These are phyloP conservation scores for Pistacia vera DNA, from an alignment of 345 rosid genomes.

Conservation along the genomic window DNA sequence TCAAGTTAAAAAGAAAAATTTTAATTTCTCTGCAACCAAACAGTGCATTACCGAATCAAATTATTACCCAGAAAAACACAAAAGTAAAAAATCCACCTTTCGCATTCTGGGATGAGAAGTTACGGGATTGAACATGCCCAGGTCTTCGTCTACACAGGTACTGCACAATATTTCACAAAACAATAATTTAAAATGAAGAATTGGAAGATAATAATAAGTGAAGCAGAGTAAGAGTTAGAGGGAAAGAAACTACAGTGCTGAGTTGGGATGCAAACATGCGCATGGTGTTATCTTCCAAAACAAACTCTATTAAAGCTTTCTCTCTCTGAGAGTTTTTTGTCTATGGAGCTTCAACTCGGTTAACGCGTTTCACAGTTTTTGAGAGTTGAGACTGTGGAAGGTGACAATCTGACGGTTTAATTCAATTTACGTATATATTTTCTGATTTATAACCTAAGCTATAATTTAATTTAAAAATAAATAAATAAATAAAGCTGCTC, in stretches of 20 bases:
- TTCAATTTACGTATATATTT: too few species aligned
- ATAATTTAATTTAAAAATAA: too few species aligned
- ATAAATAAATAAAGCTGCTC: too few species aligned
- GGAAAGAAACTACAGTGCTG: slow-evolving; percentile 7
- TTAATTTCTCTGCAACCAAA: slow-evolving; percentile 2
- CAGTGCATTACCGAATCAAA: slow-evolving; percentile 2
- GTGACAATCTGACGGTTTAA: too few species aligned
- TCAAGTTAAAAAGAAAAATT: background rate
- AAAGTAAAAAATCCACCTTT: slow-evolving; percentile 33
- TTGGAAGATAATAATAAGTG: background rate
- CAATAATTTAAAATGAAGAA: background rate
- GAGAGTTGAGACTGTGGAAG: too few species aligned
- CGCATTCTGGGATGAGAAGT: slow-evolving; percentile 31
- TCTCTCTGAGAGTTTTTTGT: background rate
- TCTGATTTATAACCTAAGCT: too few species aligned
- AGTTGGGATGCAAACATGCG: slow-evolving; percentile 28
- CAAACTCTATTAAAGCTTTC: background rate
- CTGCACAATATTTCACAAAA: slow-evolving; percentile 15
- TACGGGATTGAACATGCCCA: slow-evolving; percentile 32
- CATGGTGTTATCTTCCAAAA: slow-evolving; percentile 15
- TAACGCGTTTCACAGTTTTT: too few species aligned
- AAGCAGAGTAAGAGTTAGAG: background rate
- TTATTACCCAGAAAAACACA: background rate
- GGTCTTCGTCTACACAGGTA: slow-evolving; percentile 36
- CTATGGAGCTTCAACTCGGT: background rate